Evolutionary conservation across 352 stramenopile genomes (phyloP), one percentile per base, ranked within the genome.

Genomic region (Globisporangium heterothallicum): DNA sequence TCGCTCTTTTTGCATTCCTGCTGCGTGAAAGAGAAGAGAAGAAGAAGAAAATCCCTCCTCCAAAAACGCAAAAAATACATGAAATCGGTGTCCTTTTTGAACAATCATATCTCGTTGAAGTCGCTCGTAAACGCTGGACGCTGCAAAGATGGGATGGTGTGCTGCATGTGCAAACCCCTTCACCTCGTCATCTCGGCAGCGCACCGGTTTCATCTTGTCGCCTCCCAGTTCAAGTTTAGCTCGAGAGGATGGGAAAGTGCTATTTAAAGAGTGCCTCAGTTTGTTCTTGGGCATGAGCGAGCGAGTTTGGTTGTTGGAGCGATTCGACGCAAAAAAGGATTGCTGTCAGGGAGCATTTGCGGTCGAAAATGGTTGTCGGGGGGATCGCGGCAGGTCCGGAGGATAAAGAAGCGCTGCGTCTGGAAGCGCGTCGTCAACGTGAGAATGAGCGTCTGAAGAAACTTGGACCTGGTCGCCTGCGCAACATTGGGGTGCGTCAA

Each of bases 391-490:
- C 44, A 12, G 61, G 45, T 6, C 29, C 53, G 0, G 67, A 72
- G 13, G 67, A 74, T 55, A 72, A 68, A 43, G 80, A 91, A 6
- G 64, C 71, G 26, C 60, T 81, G 27, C 69, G 77, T 2, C 45
- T 77, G n/a, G 73, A 86, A 25, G 80, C 77, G 34, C 68, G 75
- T 8, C 71, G 77, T 21, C 67, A 75, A 50, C 74, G 80, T 4
- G 80, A 91, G 59, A 66, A 73, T 30, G 80, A 88, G 42, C 77
- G 80, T 3, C 40, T 66, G 24, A 88, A 88, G 58, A 88, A 88
- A 45, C 66, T 88, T 9, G 72, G 72, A 0, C 73, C 71, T 19
- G 80, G 80, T 25, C 61, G 78, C 3, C 72, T 92, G 51, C 78
- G 78, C 38, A 74, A 45, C 49, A 92, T 87, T 48, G 80, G 78